Conservation (phyloP, 495 filamentous ascomycete genomes). For the Podospora anserina region DNA sequence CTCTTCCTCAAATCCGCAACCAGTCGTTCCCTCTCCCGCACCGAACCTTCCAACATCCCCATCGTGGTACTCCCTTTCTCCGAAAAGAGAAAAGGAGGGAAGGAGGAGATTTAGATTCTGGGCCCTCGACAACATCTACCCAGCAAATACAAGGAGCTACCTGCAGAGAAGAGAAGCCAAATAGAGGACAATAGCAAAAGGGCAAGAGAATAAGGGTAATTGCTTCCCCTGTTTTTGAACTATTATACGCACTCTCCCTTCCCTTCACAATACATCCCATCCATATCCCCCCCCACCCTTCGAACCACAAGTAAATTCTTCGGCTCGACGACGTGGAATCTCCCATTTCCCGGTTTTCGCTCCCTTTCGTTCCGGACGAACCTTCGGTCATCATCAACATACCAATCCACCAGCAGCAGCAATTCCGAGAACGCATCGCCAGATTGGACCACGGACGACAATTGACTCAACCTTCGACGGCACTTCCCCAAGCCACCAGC, state of each 20-base stretch:
- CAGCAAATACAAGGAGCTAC: slow-evolving; percentile 31
- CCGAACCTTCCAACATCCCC: slow-evolving; percentile 46
- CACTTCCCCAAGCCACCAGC: slow-evolving; percentile 7
- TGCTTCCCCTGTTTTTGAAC: slow-evolving; percentile 16
- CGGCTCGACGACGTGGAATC: slow-evolving; percentile 40
- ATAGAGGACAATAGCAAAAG: slow-evolving; percentile 21
- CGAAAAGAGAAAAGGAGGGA: slow-evolving; percentile 38
- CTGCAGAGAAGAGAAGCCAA: slow-evolving; percentile 19
- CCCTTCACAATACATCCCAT: slow-evolving; percentile 14
- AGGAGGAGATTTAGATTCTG: slow-evolving; percentile 40
- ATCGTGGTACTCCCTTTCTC: slow-evolving; percentile 34
- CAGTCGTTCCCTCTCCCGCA: slow-evolving; percentile 49
- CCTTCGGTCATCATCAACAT: slow-evolving; percentile 16
- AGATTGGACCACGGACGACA: background rate
- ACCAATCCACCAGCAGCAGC: background rate
- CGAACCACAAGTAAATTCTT: slow-evolving; percentile 29
- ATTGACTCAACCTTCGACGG: background rate
- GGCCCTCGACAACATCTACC: slow-evolving; percentile 31
- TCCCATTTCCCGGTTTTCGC: slow-evolving; percentile 26
- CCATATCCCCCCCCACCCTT: slow-evolving; percentile 9
- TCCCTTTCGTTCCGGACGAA: slow-evolving; percentile 33
- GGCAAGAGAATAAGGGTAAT: slow-evolving; percentile 1
- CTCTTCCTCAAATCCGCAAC: slow-evolving; percentile 55
- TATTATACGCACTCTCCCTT: slow-evolving; percentile 17
- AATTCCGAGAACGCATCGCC: background rate